Conservation (phyloP, 495 filamentous ascomycete species). For the Trichoderma virens region DNA sequence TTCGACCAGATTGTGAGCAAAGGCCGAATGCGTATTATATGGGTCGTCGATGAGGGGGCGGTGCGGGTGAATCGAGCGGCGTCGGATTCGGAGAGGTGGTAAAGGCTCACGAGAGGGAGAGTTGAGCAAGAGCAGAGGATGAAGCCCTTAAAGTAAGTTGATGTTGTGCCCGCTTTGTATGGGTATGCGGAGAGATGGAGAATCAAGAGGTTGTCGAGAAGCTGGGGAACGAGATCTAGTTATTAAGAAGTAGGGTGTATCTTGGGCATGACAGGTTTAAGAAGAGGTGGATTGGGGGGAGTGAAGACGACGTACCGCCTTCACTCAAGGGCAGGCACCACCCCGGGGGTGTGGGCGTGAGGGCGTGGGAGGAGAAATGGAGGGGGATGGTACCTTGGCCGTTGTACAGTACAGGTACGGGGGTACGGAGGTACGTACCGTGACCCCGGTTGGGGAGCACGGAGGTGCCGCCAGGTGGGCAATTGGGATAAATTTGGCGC, state of each 20-base stretch:
- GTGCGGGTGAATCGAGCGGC: not conserved
- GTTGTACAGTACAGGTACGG: not conserved
- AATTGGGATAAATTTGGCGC: not conserved
- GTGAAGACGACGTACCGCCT: not conserved
- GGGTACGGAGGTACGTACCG: not conserved
- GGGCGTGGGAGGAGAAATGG: not conserved
- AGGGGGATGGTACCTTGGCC: not conserved
- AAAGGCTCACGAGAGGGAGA: not conserved
- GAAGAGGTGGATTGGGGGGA: constrained; percentile 3
- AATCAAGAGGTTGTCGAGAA: constrained; percentile 7
- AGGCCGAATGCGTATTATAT: constrained; percentile 1
- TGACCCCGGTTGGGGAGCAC: not conserved
- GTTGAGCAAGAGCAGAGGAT: not conserved
- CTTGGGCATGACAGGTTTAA: constrained; percentile 7
- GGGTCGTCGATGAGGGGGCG: not conserved
- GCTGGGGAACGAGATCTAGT: constrained; percentile 9
- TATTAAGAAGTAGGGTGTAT: constrained; percentile 7
- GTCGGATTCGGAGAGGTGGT: not conserved
- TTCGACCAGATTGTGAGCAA: not conserved
- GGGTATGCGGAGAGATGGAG: constrained; percentile 8
- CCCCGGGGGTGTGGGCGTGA: not conserved
- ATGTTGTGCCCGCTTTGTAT: not conserved
- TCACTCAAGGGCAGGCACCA: not conserved
- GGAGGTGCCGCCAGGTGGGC: constrained; percentile 4
- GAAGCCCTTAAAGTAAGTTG: not conserved